Evolutionary conservation across 306 rosid genomes (phyloP).

Genomic region (Datisca glomerata): DNA sequence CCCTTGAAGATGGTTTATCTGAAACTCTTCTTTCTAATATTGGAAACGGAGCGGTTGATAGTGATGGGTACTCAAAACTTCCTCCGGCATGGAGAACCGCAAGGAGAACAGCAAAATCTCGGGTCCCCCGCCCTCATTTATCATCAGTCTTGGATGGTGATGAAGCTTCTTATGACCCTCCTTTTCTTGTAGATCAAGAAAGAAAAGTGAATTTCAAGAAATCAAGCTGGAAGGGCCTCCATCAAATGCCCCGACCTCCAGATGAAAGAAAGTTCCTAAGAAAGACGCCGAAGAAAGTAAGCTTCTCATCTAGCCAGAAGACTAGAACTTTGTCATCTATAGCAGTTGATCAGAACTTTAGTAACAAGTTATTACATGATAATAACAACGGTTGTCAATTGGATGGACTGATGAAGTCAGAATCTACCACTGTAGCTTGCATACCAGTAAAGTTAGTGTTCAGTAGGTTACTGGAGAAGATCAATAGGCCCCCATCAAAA

Average conservation of each 20-base stretch:
- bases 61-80: constrained; percentile 51
- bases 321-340: constrained; percentile 90
- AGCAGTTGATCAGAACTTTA: constrained; percentile 40
- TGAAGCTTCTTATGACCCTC: constrained; percentile 35
- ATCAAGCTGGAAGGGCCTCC: constrained; percentile 32
- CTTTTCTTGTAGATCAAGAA: constrained; percentile 37
- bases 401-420: constrained; percentile 63
- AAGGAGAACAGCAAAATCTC: constrained; percentile 84
- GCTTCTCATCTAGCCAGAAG: constrained; percentile 74
- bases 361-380: constrained; percentile 42
- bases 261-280: constrained; percentile 41
- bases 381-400: constrained; percentile 35
- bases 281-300: constrained; percentile 54
- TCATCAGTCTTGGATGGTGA: constrained; percentile 37
- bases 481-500: constrained; percentile 86
- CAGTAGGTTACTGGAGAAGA: constrained; percentile 98
- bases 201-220: constrained; percentile 34
- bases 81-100: constrained; percentile 98
- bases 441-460: constrained; percentile 89
- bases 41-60: constrained; percentile 39
- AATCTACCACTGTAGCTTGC: constrained; percentile 82
- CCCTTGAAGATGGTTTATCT: constrained; percentile 68
- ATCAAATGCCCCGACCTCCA: constrained; percentile 21
- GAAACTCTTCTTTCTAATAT: constrained; percentile 48
- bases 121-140: constrained; percentile 75